Base-by-base conservation (phyloP, 2,329 filamentous ascomycete genomes). In the Hypoxylon sp. region DNA sequence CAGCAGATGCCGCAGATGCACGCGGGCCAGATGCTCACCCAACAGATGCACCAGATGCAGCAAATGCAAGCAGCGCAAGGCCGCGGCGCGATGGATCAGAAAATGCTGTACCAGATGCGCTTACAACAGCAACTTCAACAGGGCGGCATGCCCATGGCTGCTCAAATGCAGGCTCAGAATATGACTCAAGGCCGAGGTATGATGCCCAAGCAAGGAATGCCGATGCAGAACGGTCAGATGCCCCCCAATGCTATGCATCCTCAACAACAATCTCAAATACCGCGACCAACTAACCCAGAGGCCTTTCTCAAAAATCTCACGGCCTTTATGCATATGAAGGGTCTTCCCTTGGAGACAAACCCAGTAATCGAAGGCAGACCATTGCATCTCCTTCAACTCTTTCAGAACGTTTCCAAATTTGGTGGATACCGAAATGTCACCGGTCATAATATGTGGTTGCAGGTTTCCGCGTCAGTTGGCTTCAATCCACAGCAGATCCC, bases 71-170 rank as follows among this genome's bases (percentile, higher is more conserved):
- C 80, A 75, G 79, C 80, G 75, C 83, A 84, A 60, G 82, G 80
- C 56, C 86, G 85, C 60, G 83, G 87, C 73, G 84, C 83, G 49
- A 86, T 92, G 69, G 91, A 93, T 43, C 90, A 93, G 74, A 86
- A 93, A 78, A 85, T 89, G 62, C 81, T 91, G 52, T 95, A 97
- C 75, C 93, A 97, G 73, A 92, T 97, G 88, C 91, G 93, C 67
- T 80, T 97, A 57, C 92, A 97, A 74, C 89, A 91, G 62, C 92
- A 94, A 74, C 86, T 91, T 43, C 89, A 92, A 67, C 88, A 90
- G 69, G 83, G 79, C 48, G 84, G 83, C 38, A 83, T 86, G 75
- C 83, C 85, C 55, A 83, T 83, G 78, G 68, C 65, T 10, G 80
- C 81, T 13, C 85, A 88, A 64, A 83, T 89, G 82, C 87, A 87